These are phyloP conservation scores for Backusella mclennaniae DNA, from an alignment of 192 early-diverging fungal species.

Conservation along the genomic window DNA sequence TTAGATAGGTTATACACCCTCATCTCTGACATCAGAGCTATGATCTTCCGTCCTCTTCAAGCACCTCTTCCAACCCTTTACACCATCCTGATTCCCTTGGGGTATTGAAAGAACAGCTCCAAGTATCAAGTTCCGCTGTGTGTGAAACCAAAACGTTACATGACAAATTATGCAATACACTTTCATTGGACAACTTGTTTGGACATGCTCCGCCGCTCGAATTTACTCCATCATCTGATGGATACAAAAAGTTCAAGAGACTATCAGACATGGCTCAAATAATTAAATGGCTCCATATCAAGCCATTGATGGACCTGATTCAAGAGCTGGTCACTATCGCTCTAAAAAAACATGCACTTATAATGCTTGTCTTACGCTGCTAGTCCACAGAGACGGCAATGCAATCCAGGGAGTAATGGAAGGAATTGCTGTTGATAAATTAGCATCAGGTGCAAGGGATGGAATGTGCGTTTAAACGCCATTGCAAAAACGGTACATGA, in stretches of 20 bases:
- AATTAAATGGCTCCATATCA: constrained; percentile 11
- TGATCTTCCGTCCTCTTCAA: not conserved
- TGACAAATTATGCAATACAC: constrained; percentile 22
- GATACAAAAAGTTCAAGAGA: constrained; percentile 18
- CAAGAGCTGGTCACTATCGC: not conserved
- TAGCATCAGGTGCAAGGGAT: constrained; percentile 23
- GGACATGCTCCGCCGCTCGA: constrained; percentile 28
- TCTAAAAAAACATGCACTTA: not conserved
- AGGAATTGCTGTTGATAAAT: constrained; percentile 33
- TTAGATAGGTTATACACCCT: not conserved
- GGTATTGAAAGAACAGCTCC: constrained; percentile 16
- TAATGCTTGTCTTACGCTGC: constrained; percentile 2
- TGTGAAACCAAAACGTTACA: constrained; percentile 32
- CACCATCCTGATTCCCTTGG: constrained; percentile 13
- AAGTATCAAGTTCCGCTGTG: constrained; percentile 20
- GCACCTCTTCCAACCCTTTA: not conserved
- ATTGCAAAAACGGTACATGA: constrained; percentile 30
- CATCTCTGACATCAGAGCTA: not conserved
- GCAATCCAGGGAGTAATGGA: constrained; percentile 23
- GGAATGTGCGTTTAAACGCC: constrained; percentile 5
- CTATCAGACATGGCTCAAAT: constrained; percentile 18
- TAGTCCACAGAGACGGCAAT: constrained; percentile 15
- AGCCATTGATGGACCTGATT: constrained; percentile 7
- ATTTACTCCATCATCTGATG: not conserved
- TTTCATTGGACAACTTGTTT: constrained; percentile 1